Evolutionary conservation across 805 yeast species (phyloP), one percentile per base, ranked within the genome.

Genomic region (Metschnikowia vanudenii): DNA sequence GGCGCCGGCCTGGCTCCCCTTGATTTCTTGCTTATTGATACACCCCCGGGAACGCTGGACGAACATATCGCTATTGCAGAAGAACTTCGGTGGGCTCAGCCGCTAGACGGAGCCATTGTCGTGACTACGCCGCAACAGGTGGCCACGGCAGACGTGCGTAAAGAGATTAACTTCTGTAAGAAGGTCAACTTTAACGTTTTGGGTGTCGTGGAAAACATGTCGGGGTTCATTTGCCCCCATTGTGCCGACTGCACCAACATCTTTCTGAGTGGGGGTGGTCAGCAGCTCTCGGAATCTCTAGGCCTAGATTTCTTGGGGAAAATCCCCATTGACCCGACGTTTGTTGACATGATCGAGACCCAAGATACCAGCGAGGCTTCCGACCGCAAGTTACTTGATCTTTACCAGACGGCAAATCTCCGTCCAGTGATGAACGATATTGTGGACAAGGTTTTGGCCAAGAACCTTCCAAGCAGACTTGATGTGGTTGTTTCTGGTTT

Each of bases 41-140:
- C 99, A 0, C 99, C 99, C 1, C 99, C 99, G 0, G 99, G 99
- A 0, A 94, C 99, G 0, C 86, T 96, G 0, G 99, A 94, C 65
- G 99, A 94, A 63, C 99, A 94, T 63, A 94, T 94, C 32, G 90
- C 97, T 3, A 85, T 95, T 32, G 97, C 97, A 4, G 98, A 94
- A 61, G 96, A 90, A 64, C 73, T 94, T 34, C 68, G 85, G 46
- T 76, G 68, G 61, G 82, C 82, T 1, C 74, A 75, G 22, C 89
- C 92, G 2, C 58, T 71, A 3, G 96, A 89, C 57, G 98, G 98
- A 0, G 97, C 97, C 1, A 83, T 94, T 0, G 79, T 94, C 1
- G 99, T 94, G 6, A 94, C 99, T 0, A 94, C 99, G 0, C 99
- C 99, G 1, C 99, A 94, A 60, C 79, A 81, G 52, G 92, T 94